Percentiles rank a stretch among this genome's conserved stretches.
Conservation (phyloP, 2,329 filamentous ascomycete species). For the Sporothrix pseudoabietina region DNA sequence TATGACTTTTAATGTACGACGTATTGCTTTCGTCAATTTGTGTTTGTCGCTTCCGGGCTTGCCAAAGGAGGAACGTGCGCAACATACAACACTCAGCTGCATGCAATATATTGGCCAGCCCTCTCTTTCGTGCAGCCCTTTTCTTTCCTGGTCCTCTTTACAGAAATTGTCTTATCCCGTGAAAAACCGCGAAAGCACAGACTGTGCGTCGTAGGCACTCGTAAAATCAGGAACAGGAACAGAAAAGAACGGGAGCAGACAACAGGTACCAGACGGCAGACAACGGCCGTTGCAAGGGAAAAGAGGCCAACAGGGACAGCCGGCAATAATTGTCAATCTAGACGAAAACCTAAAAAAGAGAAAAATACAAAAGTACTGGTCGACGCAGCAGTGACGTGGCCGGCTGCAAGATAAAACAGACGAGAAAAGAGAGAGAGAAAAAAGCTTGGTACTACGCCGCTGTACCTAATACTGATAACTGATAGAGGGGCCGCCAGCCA, state of each 20-base stretch:
- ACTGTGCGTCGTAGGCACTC: not conserved
- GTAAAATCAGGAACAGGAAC: not conserved
- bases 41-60: slow-evolving; percentile 8
- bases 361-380: not conserved
- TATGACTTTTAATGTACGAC: not conserved
- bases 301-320: too few species aligned
- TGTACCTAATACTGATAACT: not conserved
- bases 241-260: not conserved
- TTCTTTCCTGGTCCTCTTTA: not conserved
- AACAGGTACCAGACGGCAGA: not conserved
- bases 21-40: not conserved
- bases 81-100: not conserved
- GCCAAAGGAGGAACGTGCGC: slow-evolving; percentile 19
- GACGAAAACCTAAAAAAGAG: not conserved
- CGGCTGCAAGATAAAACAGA: not conserved
- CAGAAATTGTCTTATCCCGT: not conserved
- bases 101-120: slow-evolving; percentile 2
- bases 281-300: not conserved
- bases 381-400: not conserved
- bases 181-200: slow-evolving; percentile 17
- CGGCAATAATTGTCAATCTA: too few species aligned
- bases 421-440: not conserved
- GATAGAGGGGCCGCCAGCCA: not conserved
- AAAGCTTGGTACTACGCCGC: not conserved
- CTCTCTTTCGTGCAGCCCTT: not conserved